Conservation (phyloP, 768 basidiomycete species). For the Collybia nuda region DNA sequence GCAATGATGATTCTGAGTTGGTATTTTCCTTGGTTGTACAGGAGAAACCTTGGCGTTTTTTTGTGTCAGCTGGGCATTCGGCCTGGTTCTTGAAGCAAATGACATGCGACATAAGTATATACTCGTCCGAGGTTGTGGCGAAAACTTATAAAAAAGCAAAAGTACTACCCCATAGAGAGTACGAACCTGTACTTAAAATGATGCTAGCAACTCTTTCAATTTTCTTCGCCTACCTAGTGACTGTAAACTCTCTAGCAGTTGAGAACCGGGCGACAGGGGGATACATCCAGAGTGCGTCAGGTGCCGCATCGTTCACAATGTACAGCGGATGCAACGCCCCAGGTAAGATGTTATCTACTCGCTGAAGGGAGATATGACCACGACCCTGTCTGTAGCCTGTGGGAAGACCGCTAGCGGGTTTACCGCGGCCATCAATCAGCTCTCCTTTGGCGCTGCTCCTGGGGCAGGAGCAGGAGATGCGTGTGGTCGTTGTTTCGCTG, state of each 20-base stretch:
- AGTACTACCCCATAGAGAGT: not conserved
- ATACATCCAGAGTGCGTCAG: conserved; percentile 53
- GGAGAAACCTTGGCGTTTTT: conserved; percentile 10
- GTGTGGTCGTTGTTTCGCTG: conserved; percentile 59
- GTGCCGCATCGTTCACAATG: conserved; percentile 55
- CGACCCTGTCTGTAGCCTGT: conserved; percentile 37
- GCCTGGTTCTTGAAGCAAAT: not conserved
- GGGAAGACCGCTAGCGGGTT: conserved; percentile 48
- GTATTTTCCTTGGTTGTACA: not conserved
- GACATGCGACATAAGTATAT: not conserved
- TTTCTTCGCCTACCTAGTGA: conserved; percentile 18
- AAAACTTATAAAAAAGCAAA: conserved; percentile 8
- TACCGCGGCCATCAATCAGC: conserved; percentile 58
- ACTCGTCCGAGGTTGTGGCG: conserved; percentile 14
- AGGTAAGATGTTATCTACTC: conserved; percentile 28
- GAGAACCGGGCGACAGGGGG: conserved; percentile 42
- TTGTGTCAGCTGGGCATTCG: not conserved
- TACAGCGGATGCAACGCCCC: conserved; percentile 51
- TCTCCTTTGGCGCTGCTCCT: conserved; percentile 51
- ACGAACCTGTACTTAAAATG: conserved; percentile 14
- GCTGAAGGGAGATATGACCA: not conserved
- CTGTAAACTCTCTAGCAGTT: conserved; percentile 22
- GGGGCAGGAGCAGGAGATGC: conserved; percentile 56
- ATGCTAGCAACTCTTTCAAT: conserved; percentile 17
- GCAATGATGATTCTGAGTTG: no score